Conservation (phyloP, 2,329 filamentous ascomycete genomes). For the Colletotrichum chrysophilum region DNA sequence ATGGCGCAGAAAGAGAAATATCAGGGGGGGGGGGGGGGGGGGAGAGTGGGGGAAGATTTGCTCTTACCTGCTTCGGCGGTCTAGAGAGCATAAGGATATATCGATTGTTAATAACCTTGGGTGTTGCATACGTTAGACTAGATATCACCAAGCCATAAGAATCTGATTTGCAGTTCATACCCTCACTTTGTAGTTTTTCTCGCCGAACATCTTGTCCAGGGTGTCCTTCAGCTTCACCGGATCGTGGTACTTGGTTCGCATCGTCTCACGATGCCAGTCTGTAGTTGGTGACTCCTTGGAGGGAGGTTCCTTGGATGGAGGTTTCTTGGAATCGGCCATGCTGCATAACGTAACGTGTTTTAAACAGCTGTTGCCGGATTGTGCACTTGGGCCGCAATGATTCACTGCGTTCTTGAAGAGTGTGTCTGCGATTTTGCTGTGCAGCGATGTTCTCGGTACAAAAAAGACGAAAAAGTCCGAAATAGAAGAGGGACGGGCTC, state of each 20-base stretch:
- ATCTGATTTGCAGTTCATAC: neutral
- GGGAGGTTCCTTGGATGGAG: neutral
- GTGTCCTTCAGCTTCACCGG: neutral
- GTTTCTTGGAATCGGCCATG: neutral
- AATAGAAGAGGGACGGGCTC: neutral
- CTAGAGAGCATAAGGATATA: neutral
- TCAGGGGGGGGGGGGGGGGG: too few relatives aligned
- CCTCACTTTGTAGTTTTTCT: neutral
- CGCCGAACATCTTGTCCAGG: neutral
- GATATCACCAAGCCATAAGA: neutral
- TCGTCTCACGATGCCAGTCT: neutral
- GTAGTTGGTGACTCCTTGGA: neutral
- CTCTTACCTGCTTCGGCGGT: neutral
- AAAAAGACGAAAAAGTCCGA: neutral
- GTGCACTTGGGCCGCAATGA: neutral
- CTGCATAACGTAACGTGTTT: neutral
- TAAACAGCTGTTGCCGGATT: neutral
- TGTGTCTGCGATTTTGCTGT: neutral
- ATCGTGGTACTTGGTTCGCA: neutral
- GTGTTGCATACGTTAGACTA: neutral
- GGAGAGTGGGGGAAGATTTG: too few relatives aligned
- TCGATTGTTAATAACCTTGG: neutral
- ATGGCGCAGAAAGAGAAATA: too few relatives aligned
- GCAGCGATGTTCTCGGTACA: neutral
- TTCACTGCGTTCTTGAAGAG: neutral